Conservation (phyloP, 805 yeast species). For the Suhomyces sp. region DNA sequence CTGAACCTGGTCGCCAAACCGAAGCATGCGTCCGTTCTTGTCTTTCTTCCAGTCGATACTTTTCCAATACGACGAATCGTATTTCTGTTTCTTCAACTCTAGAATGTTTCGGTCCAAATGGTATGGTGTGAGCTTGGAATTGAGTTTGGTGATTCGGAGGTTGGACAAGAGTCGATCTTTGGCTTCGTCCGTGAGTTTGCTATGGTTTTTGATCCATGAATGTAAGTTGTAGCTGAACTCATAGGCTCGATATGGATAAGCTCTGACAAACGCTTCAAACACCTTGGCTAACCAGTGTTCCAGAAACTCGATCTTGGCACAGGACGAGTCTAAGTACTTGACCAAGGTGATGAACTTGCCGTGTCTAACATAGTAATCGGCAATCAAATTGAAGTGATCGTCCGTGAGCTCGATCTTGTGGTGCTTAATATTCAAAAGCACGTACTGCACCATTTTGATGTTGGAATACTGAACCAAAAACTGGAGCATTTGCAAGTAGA, state of each 20-base stretch:
- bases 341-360: slow-evolving; percentile 28
- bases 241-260: slow-evolving; percentile 32
- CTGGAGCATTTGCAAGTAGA: slow-evolving; percentile 25
- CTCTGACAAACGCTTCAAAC: slow-evolving; percentile 29
- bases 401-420: slow-evolving; percentile 13
- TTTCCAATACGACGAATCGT: slow-evolving; percentile 23
- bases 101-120: slow-evolving; percentile 13
- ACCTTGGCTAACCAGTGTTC: slow-evolving; percentile 21
- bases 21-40: slow-evolving; percentile 11
- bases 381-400: slow-evolving; percentile 20
- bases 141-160: slow-evolving; percentile 18
- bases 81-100: slow-evolving; percentile 19
- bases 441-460: slow-evolving; percentile 24
- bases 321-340: slow-evolving; percentile 20
- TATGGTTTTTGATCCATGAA: slow-evolving; percentile 16
- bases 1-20: slow-evolving; percentile 23
- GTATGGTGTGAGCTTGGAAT: slow-evolving; percentile 29
- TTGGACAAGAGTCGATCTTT: slow-evolving; percentile 11
- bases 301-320: slow-evolving; percentile 18
- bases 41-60: slow-evolving; percentile 15
- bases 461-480: slow-evolving; percentile 30
- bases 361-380: slow-evolving; percentile 23
- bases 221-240: slow-evolving; percentile 19
- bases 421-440: slow-evolving; percentile 26
- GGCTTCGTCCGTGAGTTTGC: slow-evolving; percentile 6